Evolutionary conservation across 169 alveolate species (phyloP).

Genomic region (Eimeria sp.): DNA sequence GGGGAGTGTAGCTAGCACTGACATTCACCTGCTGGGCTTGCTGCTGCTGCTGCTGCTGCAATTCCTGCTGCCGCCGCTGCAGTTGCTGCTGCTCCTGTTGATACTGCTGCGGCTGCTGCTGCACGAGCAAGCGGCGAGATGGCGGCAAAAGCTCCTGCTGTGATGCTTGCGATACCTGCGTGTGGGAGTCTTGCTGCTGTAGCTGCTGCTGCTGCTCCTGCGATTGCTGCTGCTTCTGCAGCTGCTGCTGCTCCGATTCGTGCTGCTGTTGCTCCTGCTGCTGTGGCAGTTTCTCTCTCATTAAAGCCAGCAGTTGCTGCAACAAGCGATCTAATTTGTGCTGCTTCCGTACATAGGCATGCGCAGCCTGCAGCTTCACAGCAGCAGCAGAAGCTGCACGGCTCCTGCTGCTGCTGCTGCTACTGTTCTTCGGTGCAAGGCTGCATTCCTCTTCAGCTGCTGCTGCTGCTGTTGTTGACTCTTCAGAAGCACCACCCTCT

Average conservation of each 20-base stretch:
- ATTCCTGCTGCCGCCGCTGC: not conserved
- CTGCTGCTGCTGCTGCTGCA: conserved; percentile 35
- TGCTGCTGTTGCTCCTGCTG: conserved; percentile 48
- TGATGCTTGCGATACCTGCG: not conserved
- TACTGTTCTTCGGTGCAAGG: not conserved
- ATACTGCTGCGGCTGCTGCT: conserved; percentile 30
- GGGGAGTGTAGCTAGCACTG: conserved; percentile 14
- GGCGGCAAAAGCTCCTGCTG: conserved; percentile 14
- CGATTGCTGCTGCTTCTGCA: conserved; percentile 16
- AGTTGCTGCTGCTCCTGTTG: conserved; percentile 1
- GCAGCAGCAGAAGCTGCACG: not conserved
- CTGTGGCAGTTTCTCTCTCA: conserved; percentile 31
- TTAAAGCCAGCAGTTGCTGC: conserved; percentile 31
- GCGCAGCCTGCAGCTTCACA: conserved; percentile 67
- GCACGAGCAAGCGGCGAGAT: not conserved
- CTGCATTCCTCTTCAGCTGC: not conserved
- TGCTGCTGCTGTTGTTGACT: conserved; percentile 10
- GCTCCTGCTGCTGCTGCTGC: conserved; percentile 22
- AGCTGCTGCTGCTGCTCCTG: not conserved
- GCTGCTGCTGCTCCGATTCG: not conserved
- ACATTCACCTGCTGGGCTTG: conserved; percentile 27
- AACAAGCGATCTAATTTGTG: conserved; percentile 6
- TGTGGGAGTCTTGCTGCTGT: not conserved
- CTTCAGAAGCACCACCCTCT: not conserved
- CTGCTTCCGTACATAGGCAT: conserved; percentile 26